Conservation (phyloP, 179 eudicot genomes). For the Heliamphora pulchella region DNA sequence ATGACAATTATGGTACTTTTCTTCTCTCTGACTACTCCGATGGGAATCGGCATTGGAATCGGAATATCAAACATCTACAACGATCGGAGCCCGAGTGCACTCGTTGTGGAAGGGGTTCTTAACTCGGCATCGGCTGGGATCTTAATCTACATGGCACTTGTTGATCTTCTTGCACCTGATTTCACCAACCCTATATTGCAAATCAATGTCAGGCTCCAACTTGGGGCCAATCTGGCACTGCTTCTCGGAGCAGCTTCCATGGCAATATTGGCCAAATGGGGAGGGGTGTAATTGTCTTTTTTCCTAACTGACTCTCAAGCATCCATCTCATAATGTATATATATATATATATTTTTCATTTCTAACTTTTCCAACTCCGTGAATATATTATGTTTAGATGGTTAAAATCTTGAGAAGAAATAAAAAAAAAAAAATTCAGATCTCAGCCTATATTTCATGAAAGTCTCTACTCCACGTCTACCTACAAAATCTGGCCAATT, state of each 20-base stretch:
- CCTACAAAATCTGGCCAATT: no score
- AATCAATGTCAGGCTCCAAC: slow-evolving; percentile 7
- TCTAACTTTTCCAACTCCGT: no score
- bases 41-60: slow-evolving; percentile 23
- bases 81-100: slow-evolving; percentile 24
- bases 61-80: slow-evolving; percentile 24
- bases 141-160: slow-evolving; percentile 25
- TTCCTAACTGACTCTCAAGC: no score
- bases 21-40: slow-evolving; percentile 29
- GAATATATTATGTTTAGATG: no score
- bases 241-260: slow-evolving; percentile 12
- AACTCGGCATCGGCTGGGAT: slow-evolving; percentile 12
- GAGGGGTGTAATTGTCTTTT: not conserved
- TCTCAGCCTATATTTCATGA: no score
- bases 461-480: no score
- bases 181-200: slow-evolving; percentile 11
- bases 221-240: slow-evolving; percentile 2
- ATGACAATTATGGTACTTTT: slow-evolving; percentile 18
- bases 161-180: slow-evolving; percentile 13
- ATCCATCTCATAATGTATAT: no score
- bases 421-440: no score
- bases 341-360: no score
- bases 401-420: no score
- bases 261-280: slow-evolving; percentile 12
- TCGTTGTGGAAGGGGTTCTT: slow-evolving; percentile 26